These are phyloP conservation scores for Endotrypanum monterogeii DNA, from an alignment of 208 protist species.

Conservation along the genomic window DNA sequence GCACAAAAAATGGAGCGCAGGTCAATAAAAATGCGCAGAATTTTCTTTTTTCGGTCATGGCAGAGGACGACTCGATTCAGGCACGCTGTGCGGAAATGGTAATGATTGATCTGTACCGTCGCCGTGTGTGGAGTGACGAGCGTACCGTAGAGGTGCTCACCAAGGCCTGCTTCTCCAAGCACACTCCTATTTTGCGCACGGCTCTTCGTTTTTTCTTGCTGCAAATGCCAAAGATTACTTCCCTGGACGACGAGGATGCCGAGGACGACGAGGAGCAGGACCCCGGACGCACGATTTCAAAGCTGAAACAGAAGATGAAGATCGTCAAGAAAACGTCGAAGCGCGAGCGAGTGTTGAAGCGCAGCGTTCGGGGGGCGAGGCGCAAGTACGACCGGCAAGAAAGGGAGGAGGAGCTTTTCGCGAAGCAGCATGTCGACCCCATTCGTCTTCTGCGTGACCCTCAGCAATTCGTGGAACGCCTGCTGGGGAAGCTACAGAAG, in stretches of 20 bases:
- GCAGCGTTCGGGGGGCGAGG: conserved; percentile 62
- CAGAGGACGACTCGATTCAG: conserved; percentile 91
- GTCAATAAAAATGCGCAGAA: conserved; percentile 95
- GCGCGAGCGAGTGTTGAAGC: conserved; percentile 86
- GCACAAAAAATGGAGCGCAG: conserved; percentile 84
- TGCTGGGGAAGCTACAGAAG: conserved; percentile 92
- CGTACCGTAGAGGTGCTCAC: conserved; percentile 96
- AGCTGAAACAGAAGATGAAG: conserved; percentile 92
- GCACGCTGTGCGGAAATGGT: conserved; percentile 95
- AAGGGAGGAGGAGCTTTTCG: conserved; percentile 69
- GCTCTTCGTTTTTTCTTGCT: conserved; percentile 97
- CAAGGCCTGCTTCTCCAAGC: conserved; percentile 93
- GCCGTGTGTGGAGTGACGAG: conserved; percentile 94
- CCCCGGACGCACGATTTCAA: conserved; percentile 83
- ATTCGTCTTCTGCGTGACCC: conserved; percentile 96
- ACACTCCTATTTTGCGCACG: conserved; percentile 92
- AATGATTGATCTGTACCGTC: conserved; percentile 98
- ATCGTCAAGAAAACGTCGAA: conserved; percentile 93
- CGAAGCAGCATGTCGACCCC: conserved; percentile 92
- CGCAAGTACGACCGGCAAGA: conserved; percentile 88
- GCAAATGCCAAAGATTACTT: conserved; percentile 84
- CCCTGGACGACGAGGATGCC: conserved; percentile 76
- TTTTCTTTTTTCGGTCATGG: conserved; percentile 95
- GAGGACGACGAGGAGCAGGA: conserved; percentile 71
- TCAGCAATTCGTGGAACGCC: conserved; percentile 95